Conservation (phyloP, 768 basidiomycete genomes). For the Chalciporus chontae region DNA sequence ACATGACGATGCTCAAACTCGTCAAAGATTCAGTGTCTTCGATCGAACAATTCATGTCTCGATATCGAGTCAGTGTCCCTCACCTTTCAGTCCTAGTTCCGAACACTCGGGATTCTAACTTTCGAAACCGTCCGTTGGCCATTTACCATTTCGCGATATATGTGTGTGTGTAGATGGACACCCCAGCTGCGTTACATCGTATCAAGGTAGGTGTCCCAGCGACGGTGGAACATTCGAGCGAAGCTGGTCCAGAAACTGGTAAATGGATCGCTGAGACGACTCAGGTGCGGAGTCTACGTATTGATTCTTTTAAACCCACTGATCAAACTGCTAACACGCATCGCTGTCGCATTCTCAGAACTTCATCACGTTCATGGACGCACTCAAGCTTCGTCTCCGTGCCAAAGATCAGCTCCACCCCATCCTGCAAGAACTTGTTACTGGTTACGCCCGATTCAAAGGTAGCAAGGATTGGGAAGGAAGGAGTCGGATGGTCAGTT, state of each 20-base stretch:
- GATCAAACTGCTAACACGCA: too few species aligned
- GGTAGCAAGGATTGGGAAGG: slow-evolving; percentile 97
- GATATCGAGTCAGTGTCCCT: slow-evolving; percentile 62
- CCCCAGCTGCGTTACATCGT: slow-evolving; percentile 88
- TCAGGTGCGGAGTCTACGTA: slow-evolving; percentile 50
- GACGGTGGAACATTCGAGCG: slow-evolving; percentile 92
- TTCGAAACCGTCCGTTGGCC: too few species aligned
- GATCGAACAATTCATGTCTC: slow-evolving; percentile 88
- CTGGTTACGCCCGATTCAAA: slow-evolving; percentile 91
- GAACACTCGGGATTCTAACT: too few species aligned
- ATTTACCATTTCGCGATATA: neutral
- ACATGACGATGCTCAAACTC: slow-evolving; percentile 96
- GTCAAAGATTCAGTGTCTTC: slow-evolving; percentile 83
- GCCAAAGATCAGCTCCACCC: slow-evolving; percentile 98
- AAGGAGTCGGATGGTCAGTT: slow-evolving; percentile 82
- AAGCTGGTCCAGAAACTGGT: slow-evolving; percentile 87
- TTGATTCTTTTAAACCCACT: neutral
- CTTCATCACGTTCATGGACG: slow-evolving; percentile 99
- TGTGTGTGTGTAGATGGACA: slow-evolving; percentile 68
- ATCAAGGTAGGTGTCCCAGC: slow-evolving; percentile 92
- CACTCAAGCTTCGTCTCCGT: slow-evolving; percentile 85
- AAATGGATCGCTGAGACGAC: slow-evolving; percentile 99
- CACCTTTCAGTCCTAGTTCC: too few species aligned
- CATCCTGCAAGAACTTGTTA: slow-evolving; percentile 91
- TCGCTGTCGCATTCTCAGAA: slow-evolving; percentile 44